Conservation (phyloP, 129 eudicot species). For the Flaveria bidentis region DNA sequence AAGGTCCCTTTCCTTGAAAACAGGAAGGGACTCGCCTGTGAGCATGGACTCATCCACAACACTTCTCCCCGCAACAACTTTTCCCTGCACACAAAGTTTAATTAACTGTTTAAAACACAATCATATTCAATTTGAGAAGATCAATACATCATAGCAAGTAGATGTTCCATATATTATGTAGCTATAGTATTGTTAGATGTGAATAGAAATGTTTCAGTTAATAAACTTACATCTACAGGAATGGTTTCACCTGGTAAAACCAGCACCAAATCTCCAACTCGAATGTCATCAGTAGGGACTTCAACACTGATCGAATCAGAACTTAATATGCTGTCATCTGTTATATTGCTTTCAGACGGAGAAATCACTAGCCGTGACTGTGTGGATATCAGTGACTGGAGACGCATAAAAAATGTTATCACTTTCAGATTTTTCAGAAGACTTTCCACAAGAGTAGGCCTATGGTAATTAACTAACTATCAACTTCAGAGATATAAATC, state of each 20-base stretch:
- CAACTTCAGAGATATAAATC: slow-evolving; percentile 2
- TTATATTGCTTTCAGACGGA: slow-evolving; percentile 62
- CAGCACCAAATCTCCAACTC: slow-evolving; percentile 74
- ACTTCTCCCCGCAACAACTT: slow-evolving; percentile 88
- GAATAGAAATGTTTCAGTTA: slow-evolving; percentile 23
- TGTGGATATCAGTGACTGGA: slow-evolving; percentile 92
- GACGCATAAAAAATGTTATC: slow-evolving; percentile 22
- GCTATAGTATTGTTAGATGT: slow-evolving; percentile 10
- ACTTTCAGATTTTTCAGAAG: not conserved
- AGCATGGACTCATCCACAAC: slow-evolving; percentile 99
- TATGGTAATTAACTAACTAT: not conserved
- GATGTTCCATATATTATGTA: not conserved
- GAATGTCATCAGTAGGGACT: slow-evolving; percentile 87
- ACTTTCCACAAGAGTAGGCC: not conserved
- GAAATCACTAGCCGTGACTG: slow-evolving; percentile 76
- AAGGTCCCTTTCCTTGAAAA: slow-evolving; percentile 78
- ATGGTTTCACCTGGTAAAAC: slow-evolving; percentile 97
- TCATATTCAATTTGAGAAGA: not conserved
- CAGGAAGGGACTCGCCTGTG: slow-evolving; percentile 94
- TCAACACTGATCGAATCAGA: slow-evolving; percentile 76
- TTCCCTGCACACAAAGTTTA: slow-evolving; percentile 58
- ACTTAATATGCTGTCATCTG: slow-evolving; percentile 52
- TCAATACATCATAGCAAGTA: not conserved
- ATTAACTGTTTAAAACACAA: slow-evolving; percentile 13
- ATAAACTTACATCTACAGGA: slow-evolving; percentile 86